Percentiles rank a stretch among this genome's conserved stretches.
phyloP scores from a whole-genome alignment of 352 stramenopile species.

The Aphanomyces astaci region DNA sequence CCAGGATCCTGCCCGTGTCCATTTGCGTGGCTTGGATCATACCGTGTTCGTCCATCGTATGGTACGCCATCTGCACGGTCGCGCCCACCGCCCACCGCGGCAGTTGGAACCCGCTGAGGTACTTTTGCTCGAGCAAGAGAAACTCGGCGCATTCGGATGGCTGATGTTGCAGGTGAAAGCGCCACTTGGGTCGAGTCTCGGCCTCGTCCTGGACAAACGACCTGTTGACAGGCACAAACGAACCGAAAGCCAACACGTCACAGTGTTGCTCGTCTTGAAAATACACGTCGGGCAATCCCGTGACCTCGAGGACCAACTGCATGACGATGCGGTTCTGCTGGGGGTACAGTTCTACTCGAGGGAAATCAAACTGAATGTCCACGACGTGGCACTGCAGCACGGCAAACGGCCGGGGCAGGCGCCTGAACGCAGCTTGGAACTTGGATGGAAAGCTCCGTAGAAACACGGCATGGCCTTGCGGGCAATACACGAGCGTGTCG shows the following conservation, averaged over 20 bases:
- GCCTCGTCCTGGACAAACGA: constrained; percentile 36
- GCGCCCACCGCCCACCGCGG: constrained; percentile 54
- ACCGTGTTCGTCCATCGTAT: constrained; percentile 54
- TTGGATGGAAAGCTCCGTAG: constrained; percentile 30
- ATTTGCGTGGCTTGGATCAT: constrained; percentile 47
- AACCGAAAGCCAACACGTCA: constrained; percentile 43
- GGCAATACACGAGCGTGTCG: constrained; percentile 77
- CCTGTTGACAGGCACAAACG: constrained; percentile 60
- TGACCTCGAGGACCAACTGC: constrained; percentile 54
- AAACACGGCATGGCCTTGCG: constrained; percentile 59
- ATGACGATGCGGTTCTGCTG: constrained; percentile 59
- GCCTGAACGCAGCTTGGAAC: constrained; percentile 41
- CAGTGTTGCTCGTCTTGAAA: constrained; percentile 21
- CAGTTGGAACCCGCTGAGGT: constrained; percentile 65
- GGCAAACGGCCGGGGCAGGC: constrained; percentile 48
- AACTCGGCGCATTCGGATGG: constrained; percentile 80
- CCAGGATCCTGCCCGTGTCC: constrained; percentile 54
- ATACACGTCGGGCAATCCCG: constrained; percentile 45
- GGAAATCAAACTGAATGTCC: constrained; percentile 70
- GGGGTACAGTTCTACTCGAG: constrained; percentile 43
- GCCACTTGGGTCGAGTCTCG: constrained; percentile 34
- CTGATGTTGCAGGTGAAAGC: constrained; percentile 67
- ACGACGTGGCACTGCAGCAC: constrained; percentile 62
- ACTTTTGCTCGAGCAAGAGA: constrained; percentile 73
- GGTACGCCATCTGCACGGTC: constrained; percentile 62